Conservation (phyloP, 768 basidiomycete genomes). For the Lactarius sanguifluus region DNA sequence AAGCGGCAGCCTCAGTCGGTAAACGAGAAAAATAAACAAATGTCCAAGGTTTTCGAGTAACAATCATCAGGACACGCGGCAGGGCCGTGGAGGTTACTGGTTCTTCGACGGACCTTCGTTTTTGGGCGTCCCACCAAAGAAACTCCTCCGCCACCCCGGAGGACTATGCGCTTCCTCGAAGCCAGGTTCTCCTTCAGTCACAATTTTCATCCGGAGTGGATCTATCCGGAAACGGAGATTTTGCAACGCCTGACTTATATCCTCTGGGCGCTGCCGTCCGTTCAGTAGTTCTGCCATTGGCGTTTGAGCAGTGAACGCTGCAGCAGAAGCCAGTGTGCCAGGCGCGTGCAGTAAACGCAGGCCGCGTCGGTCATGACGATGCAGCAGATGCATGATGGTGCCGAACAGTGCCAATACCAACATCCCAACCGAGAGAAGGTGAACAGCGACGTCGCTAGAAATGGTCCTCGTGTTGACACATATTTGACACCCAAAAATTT, state of each 20-base stretch:
- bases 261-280: conserved; percentile 40
- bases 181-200: conserved; percentile 54
- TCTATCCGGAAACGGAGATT: conserved; percentile 54
- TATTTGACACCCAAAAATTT: background rate
- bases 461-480: conserved; percentile 2
- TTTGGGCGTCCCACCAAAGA: background rate
- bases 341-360: conserved; percentile 49
- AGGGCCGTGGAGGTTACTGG: background rate
- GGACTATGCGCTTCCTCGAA: conserved; percentile 37
- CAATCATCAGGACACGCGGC: background rate
- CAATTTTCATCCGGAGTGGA: conserved; percentile 48
- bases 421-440: conserved; percentile 45
- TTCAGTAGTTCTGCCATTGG: conserved; percentile 48
- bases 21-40: background rate
- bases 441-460: conserved; percentile 43
- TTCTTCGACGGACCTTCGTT: background rate
- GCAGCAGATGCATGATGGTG: conserved; percentile 48
- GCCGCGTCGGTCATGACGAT: conserved; percentile 44
- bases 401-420: conserved; percentile 46
- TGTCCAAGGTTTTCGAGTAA: background rate
- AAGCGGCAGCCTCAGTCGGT: background rate
- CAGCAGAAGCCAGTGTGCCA: conserved; percentile 56
- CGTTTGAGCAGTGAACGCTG: conserved; percentile 53
- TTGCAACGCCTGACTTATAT: conserved; percentile 43
- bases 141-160: background rate